A percentile compares a stretch with the other conserved stretches of the same genome.
These are phyloP conservation scores for Phellinidium pouzarii DNA, from an alignment of 1,284 basidiomycete genomes.

Conservation along the genomic window DNA sequence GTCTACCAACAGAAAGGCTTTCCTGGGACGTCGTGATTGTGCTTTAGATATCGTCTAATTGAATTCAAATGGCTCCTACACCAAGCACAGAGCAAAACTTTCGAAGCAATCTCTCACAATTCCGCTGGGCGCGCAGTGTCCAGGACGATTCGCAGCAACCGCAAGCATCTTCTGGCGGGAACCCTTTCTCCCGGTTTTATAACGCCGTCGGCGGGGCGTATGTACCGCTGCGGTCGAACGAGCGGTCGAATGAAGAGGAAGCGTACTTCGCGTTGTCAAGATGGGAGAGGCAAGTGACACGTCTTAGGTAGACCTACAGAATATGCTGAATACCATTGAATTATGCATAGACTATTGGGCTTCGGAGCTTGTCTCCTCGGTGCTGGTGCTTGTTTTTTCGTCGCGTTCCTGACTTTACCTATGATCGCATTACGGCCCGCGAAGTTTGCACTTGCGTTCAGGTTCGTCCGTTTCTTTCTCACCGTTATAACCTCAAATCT, in stretches of 20 bases:
- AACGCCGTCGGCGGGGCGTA: slow-evolving; percentile 75
- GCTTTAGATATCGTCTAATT: background rate
- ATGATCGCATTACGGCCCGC: slow-evolving; percentile 76
- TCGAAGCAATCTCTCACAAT: slow-evolving; percentile 66
- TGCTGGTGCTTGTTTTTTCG: slow-evolving; percentile 90
- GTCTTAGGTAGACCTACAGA: background rate
- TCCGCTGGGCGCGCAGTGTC: slow-evolving; percentile 76
- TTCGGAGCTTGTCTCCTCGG: slow-evolving; percentile 89
- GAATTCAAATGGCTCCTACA: slow-evolving; percentile 16
- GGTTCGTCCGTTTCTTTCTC: slow-evolving; percentile 36
- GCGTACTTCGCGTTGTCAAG: slow-evolving; percentile 90
- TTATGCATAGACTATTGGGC: slow-evolving; percentile 66
- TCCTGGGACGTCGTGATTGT: background rate
- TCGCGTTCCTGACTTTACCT: slow-evolving; percentile 89
- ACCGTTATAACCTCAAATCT: background rate
- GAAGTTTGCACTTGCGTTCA: slow-evolving; percentile 88
- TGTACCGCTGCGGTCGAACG: slow-evolving; percentile 80
- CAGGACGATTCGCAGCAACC: slow-evolving; percentile 63
- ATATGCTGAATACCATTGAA: background rate
- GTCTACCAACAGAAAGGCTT: no score
- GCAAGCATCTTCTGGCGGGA: slow-evolving; percentile 27
- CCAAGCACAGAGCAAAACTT: slow-evolving; percentile 59
- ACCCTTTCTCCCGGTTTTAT: slow-evolving; percentile 71
- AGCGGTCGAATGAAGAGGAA: slow-evolving; percentile 90
- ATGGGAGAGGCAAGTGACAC: slow-evolving; percentile 69